Conservation (phyloP, 805 yeast genomes). For the Wickerhamiella kurtzmanii region DNA sequence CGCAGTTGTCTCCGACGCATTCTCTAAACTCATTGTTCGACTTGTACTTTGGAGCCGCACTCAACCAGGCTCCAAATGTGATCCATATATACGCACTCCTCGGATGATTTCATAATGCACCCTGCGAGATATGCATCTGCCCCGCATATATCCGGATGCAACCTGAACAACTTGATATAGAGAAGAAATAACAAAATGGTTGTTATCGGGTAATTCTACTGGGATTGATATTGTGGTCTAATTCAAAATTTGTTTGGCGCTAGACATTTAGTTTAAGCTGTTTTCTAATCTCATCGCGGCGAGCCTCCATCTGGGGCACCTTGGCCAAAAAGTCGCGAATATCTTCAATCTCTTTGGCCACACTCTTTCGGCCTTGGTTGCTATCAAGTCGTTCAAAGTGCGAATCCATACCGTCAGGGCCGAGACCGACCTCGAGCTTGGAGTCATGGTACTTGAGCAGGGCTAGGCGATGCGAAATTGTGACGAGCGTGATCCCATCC, state of each 20-base stretch:
- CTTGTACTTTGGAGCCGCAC: too few relatives aligned
- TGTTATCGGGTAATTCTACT: too few relatives aligned
- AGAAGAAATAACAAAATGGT: too few relatives aligned
- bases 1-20: background rate
- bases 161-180: too few relatives aligned
- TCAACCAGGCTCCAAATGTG: too few relatives aligned
- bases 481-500: conserved; percentile 61
- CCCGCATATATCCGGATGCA: background rate
- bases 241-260: too few relatives aligned
- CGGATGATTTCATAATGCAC: background rate
- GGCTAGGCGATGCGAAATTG: conserved; percentile 72
- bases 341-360: conserved; percentile 63
- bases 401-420: conserved; percentile 36
- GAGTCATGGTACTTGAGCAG: conserved; percentile 74
- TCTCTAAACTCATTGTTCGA: background rate
- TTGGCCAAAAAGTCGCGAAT: conserved; percentile 47
- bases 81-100: too few relatives aligned
- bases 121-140: background rate
- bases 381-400: conserved; percentile 51
- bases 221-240: too few relatives aligned
- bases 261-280: background rate
- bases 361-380: conserved; percentile 49
- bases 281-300: conserved; percentile 39
- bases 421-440: conserved; percentile 52
- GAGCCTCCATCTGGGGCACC: conserved; percentile 43